Evolutionary conservation across 768 basidiomycete species (phyloP), one percentile per base, ranked within the genome.

Genomic region (Asterophora parasitica): DNA sequence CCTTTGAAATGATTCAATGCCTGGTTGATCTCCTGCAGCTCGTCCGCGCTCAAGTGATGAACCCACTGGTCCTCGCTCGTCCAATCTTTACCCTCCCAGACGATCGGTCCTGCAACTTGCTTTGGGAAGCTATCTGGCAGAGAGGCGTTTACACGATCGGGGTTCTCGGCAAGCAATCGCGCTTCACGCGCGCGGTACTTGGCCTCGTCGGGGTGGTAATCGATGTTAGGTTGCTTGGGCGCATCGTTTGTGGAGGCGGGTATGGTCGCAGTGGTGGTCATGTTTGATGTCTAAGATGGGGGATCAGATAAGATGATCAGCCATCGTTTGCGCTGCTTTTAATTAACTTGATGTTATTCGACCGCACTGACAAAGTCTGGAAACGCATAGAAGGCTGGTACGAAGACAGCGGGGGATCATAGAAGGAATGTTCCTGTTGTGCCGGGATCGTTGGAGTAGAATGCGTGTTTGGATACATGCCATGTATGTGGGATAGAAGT

Each of bases 71-170:
- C 61, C 49, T 74, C 72, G 42, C 55, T 58, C 35, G 55, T 65
- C 68, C 70, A 75, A 52, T 72, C 70, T 19, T 62, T 67, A 15
- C 72, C 72, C 42, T 72, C 66, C 73, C 73, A 75, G n/a, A 74
- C 72, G 31, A 69, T 67, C 2, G 72, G 73, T 0, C 69, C 67
- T 16, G 62, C 55, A 4, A 71, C 57, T 39, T 62, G 48, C 19
- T 57, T 49, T 7, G 72, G 72, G 48, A 69, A 75, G 12, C 65
- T 66, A 0, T 58, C 54, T 7, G 74, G 72, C 10, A 74, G 63
- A 4, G 69, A 55, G 13, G 56, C 54, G 16, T 62, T 59, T 7
- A 64, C 65, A 2, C 70, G 61, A 33, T 58, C 52, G 3, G 71
- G 69, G 42, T 72, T 62, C 44, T 68, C 69, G 20, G 65, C 60